These are phyloP conservation scores for Desmodesmus armatus DNA, from an alignment of 139 green algal species.

Conservation along the genomic window DNA sequence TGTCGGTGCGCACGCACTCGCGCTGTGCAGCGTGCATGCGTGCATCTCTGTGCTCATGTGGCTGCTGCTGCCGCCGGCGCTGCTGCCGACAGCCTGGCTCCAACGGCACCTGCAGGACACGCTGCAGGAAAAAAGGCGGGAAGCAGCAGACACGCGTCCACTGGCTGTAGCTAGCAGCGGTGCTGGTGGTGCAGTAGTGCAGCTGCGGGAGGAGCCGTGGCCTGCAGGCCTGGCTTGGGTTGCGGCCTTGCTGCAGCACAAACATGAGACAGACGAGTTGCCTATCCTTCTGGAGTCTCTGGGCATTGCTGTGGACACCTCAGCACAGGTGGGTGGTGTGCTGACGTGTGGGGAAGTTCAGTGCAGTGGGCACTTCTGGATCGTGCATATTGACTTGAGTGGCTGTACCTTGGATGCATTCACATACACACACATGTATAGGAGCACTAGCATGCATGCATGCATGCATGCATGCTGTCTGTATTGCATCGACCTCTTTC, in stretches of 20 bases:
- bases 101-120: background rate
- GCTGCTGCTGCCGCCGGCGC: constrained; percentile 32
- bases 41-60: background rate
- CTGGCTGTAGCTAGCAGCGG: background rate
- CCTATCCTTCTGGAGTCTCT: constrained; percentile 18
- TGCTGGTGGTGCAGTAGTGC: background rate
- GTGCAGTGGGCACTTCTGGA: no score
- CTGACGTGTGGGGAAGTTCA: no score
- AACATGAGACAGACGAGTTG: constrained; percentile 5
- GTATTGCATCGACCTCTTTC: no score
- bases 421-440: no score
- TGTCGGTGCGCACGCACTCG: background rate
- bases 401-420: no score
- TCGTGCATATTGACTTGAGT: no score
- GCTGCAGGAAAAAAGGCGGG: background rate
- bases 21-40: background rate
- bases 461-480: no score
- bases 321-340: no score
- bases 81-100: background rate
- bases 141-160: background rate
- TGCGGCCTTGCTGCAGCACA: background rate
- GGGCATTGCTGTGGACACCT: no score
- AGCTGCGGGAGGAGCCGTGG: background rate
- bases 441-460: background rate
- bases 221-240: constrained; percentile 15